Conservation (phyloP, 129 eudicot species). For the Chrysanthemum seticuspe region DNA sequence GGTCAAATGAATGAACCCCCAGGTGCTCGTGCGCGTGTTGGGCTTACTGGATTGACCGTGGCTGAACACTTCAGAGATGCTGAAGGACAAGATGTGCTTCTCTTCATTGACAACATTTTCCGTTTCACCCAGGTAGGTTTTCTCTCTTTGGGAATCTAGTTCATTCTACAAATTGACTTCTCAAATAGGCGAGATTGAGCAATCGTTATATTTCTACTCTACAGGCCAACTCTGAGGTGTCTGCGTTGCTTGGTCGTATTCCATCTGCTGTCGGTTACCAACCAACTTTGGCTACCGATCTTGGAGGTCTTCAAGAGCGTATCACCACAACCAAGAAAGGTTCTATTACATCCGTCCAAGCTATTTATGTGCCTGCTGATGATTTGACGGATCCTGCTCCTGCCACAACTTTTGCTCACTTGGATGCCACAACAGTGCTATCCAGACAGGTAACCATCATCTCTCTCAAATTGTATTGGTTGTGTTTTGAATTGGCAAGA, state of each 20-base stretch:
- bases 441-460: slow-evolving; percentile 63
- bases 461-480: not conserved
- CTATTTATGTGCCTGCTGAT: slow-evolving; percentile 95
- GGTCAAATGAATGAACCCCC: slow-evolving; percentile 99
- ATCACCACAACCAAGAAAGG: slow-evolving; percentile 92
- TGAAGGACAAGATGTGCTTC: slow-evolving; percentile 99
- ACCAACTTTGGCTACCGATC: slow-evolving; percentile 95
- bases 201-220: not conserved
- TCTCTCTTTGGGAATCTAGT: not conserved
- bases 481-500: not conserved
- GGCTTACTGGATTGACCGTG: slow-evolving; percentile 95
- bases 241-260: slow-evolving; percentile 95
- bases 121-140: slow-evolving; percentile 81
- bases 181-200: not conserved
- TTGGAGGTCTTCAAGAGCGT: slow-evolving; percentile 97
- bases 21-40: slow-evolving; percentile 99
- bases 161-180: not conserved
- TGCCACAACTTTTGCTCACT: slow-evolving; percentile 96
- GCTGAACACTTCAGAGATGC: slow-evolving; percentile 99
- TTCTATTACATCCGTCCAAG: slow-evolving; percentile 89
- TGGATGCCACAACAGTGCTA: slow-evolving; percentile 95
- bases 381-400: slow-evolving; percentile 99
- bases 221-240: slow-evolving; percentile 96
- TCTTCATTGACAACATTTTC: slow-evolving; percentile 97
- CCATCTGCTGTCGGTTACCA: slow-evolving; percentile 98